Conservation (phyloP, 129 eudicot species). For the Helianthus tuberosus region DNA sequence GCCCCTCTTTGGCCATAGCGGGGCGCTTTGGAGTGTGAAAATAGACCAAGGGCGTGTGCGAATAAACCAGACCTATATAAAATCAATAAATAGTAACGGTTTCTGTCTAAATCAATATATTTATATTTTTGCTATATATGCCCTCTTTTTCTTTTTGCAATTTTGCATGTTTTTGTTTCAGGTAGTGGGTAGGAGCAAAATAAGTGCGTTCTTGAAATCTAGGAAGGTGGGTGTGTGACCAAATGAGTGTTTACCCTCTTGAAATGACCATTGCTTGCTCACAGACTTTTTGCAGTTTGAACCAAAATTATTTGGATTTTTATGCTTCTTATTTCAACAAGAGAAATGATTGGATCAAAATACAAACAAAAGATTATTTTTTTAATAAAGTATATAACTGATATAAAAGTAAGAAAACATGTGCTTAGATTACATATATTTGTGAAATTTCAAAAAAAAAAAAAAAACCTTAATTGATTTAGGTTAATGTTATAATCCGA, state of each 20-base stretch:
- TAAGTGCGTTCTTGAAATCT: conserved; percentile 50
- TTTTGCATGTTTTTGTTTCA: conserved; percentile 2
- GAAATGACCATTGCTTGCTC: conserved; percentile 40
- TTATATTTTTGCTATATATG: too few species aligned
- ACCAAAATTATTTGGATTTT: conserved; percentile 24
- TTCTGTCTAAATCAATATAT: too few species aligned
- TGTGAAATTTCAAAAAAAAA: not conserved
- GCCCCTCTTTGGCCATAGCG: too few species aligned
- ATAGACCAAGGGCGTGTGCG: too few species aligned
- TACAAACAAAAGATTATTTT: not conserved
- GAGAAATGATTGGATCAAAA: not conserved
- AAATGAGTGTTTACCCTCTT: conserved; percentile 25
- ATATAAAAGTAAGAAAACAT: not conserved
- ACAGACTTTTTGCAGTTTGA: conserved; percentile 30
- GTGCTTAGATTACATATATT: not conserved
- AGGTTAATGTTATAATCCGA: too few species aligned
- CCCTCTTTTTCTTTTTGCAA: not conserved
- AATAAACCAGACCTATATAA: too few species aligned
- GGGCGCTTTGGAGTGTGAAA: too few species aligned
- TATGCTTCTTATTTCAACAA: conserved; percentile 2
- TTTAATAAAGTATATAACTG: not conserved
- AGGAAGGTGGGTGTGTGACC: conserved; percentile 38
- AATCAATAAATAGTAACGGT: too few species aligned
- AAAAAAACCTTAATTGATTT: not conserved
- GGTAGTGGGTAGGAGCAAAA: conserved; percentile 18